Evolutionary conservation across 495 filamentous ascomycete species (phyloP).

Genomic region (Aspergillus bridgeri): DNA sequence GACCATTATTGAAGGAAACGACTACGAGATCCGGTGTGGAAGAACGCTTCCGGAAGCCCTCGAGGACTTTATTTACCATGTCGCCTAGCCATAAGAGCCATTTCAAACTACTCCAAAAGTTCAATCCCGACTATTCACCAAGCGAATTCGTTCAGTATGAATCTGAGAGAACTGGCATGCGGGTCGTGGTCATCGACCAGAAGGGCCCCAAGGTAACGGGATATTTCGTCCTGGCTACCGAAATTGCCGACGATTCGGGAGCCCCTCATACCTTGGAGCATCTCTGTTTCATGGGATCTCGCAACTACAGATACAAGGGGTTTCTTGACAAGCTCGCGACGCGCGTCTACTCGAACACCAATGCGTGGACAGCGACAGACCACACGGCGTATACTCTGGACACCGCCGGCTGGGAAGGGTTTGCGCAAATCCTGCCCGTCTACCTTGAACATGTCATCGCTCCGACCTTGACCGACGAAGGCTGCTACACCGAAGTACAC

Average conservation of each 20-base stretch:
- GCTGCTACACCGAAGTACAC: slow-evolving; percentile 93
- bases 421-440: slow-evolving; percentile 87
- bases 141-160: slow-evolving; percentile 84
- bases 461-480: slow-evolving; percentile 87
- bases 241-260: slow-evolving; percentile 95
- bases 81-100: slow-evolving; percentile 40
- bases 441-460: slow-evolving; percentile 94
- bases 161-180: slow-evolving; percentile 85
- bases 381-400: slow-evolving; percentile 96
- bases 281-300: slow-evolving; percentile 96
- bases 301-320: slow-evolving; percentile 90
- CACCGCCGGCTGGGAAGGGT: slow-evolving; percentile 94
- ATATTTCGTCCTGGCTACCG: slow-evolving; percentile 92
- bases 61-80: slow-evolving; percentile 35
- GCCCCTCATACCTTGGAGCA: slow-evolving; percentile 96
- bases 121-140: slow-evolving; percentile 84
- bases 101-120: slow-evolving; percentile 81
- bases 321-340: slow-evolving; percentile 91
- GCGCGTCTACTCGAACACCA: slow-evolving; percentile 87
- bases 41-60: slow-evolving; percentile 9
- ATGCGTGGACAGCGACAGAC: slow-evolving; percentile 91
- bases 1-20: slow-evolving; percentile 22
- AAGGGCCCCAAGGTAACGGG: slow-evolving; percentile 92
- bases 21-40: slow-evolving; percentile 15
- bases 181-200: slow-evolving; percentile 84